Conservation (phyloP, 2,329 filamentous ascomycete genomes). For the Nigrograna mackinnonii region DNA sequence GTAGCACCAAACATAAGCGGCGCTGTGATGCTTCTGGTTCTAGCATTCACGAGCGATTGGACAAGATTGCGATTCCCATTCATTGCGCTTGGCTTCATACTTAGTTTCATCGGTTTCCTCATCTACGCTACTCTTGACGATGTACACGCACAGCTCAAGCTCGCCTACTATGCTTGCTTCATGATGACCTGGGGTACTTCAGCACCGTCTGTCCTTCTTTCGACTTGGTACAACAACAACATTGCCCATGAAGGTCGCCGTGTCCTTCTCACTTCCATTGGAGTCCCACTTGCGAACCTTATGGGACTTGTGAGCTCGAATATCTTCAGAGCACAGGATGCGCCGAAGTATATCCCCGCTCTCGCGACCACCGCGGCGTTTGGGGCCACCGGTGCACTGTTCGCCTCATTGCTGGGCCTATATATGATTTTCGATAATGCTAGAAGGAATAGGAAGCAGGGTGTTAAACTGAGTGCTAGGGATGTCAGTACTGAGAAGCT, state of each 20-base stretch:
- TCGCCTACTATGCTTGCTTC: slow-evolving; percentile 77
- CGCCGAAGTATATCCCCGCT: slow-evolving; percentile 69
- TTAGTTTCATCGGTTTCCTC: slow-evolving; percentile 78
- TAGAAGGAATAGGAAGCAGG: slow-evolving; percentile 60
- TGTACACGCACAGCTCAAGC: slow-evolving; percentile 62
- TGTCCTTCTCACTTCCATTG: slow-evolving; percentile 70
- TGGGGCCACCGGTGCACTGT: slow-evolving; percentile 61
- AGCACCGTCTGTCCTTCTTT: slow-evolving; percentile 70
- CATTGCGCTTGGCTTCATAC: slow-evolving; percentile 71
- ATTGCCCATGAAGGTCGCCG: slow-evolving; percentile 76
- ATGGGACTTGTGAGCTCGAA: slow-evolving; percentile 75
- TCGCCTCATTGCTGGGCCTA: slow-evolving; percentile 59
- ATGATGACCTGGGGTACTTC: slow-evolving; percentile 84
- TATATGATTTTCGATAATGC: slow-evolving; percentile 71
- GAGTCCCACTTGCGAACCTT: slow-evolving; percentile 74
- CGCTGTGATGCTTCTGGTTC: slow-evolving; percentile 70
- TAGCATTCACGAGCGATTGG: slow-evolving; percentile 73
- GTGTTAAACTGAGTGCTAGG: slow-evolving; percentile 57
- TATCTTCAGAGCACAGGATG: slow-evolving; percentile 66
- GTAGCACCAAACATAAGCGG: slow-evolving; percentile 79
- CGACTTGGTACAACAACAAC: slow-evolving; percentile 82
- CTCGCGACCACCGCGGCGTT: slow-evolving; percentile 67
- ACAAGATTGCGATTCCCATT: slow-evolving; percentile 72
- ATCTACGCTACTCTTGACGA: slow-evolving; percentile 74
- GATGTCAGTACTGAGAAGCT: slow-evolving; percentile 51